Conservation (phyloP, 2,329 filamentous ascomycete genomes). For the Tolypocladium pustulatum region DNA sequence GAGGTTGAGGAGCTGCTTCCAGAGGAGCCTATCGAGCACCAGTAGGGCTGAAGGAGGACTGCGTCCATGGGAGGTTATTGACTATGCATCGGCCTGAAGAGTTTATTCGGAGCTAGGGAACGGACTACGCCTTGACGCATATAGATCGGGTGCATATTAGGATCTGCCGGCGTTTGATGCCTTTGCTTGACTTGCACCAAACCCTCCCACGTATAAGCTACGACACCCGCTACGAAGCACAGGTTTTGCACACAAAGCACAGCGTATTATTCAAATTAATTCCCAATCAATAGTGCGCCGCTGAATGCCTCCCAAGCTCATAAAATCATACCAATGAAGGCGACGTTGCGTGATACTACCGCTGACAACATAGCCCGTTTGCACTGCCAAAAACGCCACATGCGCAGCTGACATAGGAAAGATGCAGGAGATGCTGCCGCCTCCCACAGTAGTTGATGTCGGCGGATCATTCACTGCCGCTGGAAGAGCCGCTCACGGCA, state of each 20-base stretch:
- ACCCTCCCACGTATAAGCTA: background rate
- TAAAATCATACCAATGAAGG: background rate
- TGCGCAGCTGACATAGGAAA: background rate
- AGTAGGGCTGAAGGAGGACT: conserved; percentile 7
- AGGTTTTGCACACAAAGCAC: background rate
- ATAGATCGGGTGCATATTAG: background rate
- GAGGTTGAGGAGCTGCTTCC: conserved; percentile 59
- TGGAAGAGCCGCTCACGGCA: background rate
- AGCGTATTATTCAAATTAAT: background rate
- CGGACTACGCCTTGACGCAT: background rate
- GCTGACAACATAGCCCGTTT: background rate
- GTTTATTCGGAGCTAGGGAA: background rate
- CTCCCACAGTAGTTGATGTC: background rate
- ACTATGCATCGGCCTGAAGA: background rate
- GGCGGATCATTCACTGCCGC: background rate
- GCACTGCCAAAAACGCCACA: background rate
- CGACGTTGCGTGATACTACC: background rate
- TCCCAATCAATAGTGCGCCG: background rate
- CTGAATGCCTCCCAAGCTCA: background rate
- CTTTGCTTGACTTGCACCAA: background rate
- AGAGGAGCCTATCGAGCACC: conserved; percentile 76
- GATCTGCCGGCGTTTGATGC: background rate
- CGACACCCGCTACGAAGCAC: background rate
- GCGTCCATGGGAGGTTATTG: background rate
- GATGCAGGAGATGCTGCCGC: background rate